Percentiles rank a stretch among this genome's conserved stretches.
These are phyloP conservation scores for Lepraria neglecta DNA, from an alignment of 495 filamentous ascomycete species.

Conservation along the genomic window DNA sequence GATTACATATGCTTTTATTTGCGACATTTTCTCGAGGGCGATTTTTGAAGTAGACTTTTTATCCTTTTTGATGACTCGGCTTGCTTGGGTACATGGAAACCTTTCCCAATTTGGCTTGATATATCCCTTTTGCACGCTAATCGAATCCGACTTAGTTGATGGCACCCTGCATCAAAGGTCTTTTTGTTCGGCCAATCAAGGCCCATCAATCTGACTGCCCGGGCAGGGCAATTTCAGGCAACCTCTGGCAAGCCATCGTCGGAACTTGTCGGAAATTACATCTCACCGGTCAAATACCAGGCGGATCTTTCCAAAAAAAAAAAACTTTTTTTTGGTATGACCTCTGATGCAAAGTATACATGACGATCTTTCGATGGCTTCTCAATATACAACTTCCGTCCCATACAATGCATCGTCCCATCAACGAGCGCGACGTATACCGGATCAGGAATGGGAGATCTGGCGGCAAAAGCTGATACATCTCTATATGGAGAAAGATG, in stretches of 20 bases:
- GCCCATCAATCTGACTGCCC: too few species aligned
- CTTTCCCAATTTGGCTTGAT: neutral
- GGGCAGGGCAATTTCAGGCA: neutral
- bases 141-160: neutral
- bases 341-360: too few species aligned
- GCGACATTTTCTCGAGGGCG: neutral
- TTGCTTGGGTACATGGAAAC: neutral
- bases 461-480: neutral
- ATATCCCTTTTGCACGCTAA: conserved; percentile 8
- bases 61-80: neutral
- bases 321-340: too few species aligned
- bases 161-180: too few species aligned
- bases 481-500: neutral
- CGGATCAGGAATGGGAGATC: neutral
- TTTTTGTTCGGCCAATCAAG: neutral
- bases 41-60: neutral
- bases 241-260: neutral
- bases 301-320: too few species aligned
- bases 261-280: too few species aligned
- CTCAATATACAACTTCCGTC: too few species aligned
- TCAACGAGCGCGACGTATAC: conserved; percentile 5
- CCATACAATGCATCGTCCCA: too few species aligned
- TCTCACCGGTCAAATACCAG: too few species aligned
- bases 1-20: conserved; percentile 1
- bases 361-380: too few species aligned